phyloP scores from a whole-genome alignment of 2,329 filamentous ascomycete genomes.

The Grosmannia serpens region DNA sequence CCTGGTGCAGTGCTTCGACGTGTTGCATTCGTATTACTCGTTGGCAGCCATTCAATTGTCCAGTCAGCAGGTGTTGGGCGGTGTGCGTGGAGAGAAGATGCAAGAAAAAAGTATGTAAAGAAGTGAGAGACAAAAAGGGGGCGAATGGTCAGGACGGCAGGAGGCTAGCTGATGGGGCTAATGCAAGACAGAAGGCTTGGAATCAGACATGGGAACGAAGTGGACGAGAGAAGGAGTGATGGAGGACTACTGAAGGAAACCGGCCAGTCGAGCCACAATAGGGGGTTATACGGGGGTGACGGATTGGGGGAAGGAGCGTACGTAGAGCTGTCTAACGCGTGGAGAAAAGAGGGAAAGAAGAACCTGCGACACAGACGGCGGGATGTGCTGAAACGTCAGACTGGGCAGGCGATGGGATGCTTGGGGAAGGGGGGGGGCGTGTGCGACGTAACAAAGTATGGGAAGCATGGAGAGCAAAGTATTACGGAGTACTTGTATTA shows the following conservation, averaged over 20 bases:
- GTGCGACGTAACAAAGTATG: background rate
- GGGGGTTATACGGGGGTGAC: background rate
- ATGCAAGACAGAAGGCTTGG: background rate
- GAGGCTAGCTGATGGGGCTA: background rate
- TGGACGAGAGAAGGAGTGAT: background rate
- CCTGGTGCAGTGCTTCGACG: background rate
- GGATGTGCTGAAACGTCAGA: constrained; percentile 18
- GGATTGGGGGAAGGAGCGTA: background rate
- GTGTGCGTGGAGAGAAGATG: background rate
- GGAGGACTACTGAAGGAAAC: background rate
- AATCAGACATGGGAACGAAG: background rate
- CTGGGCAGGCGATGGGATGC: constrained; percentile 1
- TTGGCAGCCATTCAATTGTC: background rate
- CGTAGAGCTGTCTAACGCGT: background rate
- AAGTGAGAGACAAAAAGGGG: background rate
- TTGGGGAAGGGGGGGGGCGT: background rate
- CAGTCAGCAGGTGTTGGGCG: background rate
- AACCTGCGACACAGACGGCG: constrained; percentile 18
- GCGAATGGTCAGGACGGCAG: background rate
- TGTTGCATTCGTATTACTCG: background rate
- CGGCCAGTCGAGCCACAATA: background rate
- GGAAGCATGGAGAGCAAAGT: background rate
- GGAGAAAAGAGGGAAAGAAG: constrained; percentile 2
- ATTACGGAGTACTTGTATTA: background rate
- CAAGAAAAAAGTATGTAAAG: background rate